Evolutionary conservation across 1,284 basidiomycete species (phyloP), one percentile per base, ranked within the genome.

Genomic region (Afroboletus lepidellus): DNA sequence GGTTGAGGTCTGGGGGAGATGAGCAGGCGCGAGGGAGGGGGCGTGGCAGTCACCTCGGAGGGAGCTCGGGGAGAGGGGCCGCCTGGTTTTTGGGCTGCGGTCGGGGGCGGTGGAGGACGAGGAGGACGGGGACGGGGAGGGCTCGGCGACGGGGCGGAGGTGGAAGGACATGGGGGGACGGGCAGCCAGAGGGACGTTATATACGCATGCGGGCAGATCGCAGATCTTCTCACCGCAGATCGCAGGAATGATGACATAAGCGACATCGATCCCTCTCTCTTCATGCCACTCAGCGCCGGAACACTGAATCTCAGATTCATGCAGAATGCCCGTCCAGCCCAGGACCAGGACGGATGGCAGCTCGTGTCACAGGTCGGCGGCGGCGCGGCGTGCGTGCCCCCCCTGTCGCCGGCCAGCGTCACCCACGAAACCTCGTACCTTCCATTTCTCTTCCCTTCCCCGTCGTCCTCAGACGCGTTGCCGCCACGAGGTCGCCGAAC

Each of bases 241-340:
- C n/a, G n/a, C n/a, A n/a, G n/a, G n/a, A n/a, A n/a, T n/a, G 27
- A 27, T 27, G 27, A 27, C 27, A 27, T 27, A 27, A 27, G 27
- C 27, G 27, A 29, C 30, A 15, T 48, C 46, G 46, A 58, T 48
- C 41, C n/a, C n/a, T n/a, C n/a, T n/a, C n/a, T n/a, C n/a, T n/a
- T n/a, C n/a, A n/a, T n/a, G n/a, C n/a, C n/a, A n/a, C 33, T 89
- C 45, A 89, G 87, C 67, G 79, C 75, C 38, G 78, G 83, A 23
- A 88, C 86, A 0, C 74, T 90, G 15, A 79, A 79, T 60, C 75
- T 90, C 36, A 78, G 80, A 6, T 90, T 90, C 64, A 90, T 90
- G 87, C 85, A 87, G 69, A 87, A 86, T 73, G 83, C 84, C 0
- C 77, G 79, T 3, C 75, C 79, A 7, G 73, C 77, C 15, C 80